These are phyloP conservation scores for Crithidia fasciculata DNA, from an alignment of 208 protist genomes.

Conservation along the genomic window DNA sequence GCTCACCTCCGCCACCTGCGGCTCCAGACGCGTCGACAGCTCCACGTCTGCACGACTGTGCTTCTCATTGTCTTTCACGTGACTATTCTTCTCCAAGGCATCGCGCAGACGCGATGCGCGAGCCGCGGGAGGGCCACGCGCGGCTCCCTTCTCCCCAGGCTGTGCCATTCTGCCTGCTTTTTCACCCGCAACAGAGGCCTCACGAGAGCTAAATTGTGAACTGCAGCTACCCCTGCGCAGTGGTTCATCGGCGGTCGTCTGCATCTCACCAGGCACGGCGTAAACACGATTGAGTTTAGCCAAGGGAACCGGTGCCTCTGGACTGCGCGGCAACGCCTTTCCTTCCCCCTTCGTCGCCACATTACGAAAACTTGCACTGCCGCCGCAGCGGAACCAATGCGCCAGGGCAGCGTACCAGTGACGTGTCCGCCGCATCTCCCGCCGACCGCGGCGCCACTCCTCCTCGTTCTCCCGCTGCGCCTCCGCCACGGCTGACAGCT, in stretches of 20 bases:
- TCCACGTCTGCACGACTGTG: neutral
- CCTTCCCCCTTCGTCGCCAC: neutral
- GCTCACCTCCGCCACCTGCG: constrained; percentile 9
- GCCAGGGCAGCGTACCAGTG: constrained; percentile 15
- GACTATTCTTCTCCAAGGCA: neutral
- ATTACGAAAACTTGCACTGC: neutral
- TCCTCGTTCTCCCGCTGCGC: neutral
- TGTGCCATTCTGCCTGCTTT: neutral
- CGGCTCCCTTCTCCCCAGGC: neutral
- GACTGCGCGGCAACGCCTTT: neutral
- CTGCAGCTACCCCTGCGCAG: neutral
- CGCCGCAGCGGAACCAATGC: constrained; percentile 15
- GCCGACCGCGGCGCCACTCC: constrained; percentile 5
- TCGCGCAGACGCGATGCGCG: neutral
- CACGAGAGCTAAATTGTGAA: too few species aligned
- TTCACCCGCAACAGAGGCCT: too few species aligned
- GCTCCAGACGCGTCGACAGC: constrained; percentile 1
- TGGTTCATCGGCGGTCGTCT: neutral
- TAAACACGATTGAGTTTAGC: too few species aligned
- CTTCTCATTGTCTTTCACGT: too few species aligned
- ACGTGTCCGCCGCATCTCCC: constrained; percentile 5
- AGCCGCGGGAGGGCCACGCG: neutral
- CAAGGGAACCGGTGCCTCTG: too few species aligned
- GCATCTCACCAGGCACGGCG: too few species aligned
- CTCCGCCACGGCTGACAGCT: constrained; percentile 8